These are phyloP conservation scores for Aspergillus ustus DNA, from an alignment of 2,329 filamentous ascomycete genomes.

Conservation along the genomic window DNA sequence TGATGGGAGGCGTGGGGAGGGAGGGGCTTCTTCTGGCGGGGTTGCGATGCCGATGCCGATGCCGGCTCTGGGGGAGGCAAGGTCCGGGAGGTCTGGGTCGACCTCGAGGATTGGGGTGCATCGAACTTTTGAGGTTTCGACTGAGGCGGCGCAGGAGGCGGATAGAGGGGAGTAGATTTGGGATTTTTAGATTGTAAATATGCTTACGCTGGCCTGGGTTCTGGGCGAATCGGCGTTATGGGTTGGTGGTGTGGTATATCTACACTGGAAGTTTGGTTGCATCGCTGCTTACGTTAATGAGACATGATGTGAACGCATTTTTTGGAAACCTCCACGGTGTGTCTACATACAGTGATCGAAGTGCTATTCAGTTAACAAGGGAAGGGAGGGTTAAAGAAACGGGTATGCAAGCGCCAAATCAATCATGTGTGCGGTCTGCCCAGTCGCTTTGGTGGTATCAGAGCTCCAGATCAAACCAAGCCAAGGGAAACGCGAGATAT, in stretches of 20 bases:
- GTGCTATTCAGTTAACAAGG: neutral
- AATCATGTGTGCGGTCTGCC: conserved; percentile 2
- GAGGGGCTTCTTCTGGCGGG: no score
- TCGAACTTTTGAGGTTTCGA: conserved; percentile 9
- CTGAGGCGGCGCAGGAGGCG: neutral
- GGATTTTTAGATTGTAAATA: neutral
- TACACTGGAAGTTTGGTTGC: neutral
- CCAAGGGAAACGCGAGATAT: conserved; percentile 3
- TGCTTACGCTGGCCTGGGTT: no score
- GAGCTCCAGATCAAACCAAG: conserved; percentile 14
- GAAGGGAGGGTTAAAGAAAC: neutral
- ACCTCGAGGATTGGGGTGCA: conserved; percentile 1
- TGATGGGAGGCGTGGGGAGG: neutral
- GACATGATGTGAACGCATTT: conserved; percentile 2
- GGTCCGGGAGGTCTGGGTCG: neutral
- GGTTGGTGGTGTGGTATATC: neutral
- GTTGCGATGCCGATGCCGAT: neutral
- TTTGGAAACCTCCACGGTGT: neutral
- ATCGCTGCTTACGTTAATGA: neutral
- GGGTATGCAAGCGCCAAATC: conserved; percentile 12
- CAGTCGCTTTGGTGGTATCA: conserved; percentile 9
- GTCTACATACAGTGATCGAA: conserved; percentile 4
- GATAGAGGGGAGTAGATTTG: neutral
- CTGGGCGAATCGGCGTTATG: neutral
- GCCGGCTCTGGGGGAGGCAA: neutral